Evolutionary conservation across 2,329 filamentous ascomycete species (phyloP).

Genomic region (Alternaria viburni): DNA sequence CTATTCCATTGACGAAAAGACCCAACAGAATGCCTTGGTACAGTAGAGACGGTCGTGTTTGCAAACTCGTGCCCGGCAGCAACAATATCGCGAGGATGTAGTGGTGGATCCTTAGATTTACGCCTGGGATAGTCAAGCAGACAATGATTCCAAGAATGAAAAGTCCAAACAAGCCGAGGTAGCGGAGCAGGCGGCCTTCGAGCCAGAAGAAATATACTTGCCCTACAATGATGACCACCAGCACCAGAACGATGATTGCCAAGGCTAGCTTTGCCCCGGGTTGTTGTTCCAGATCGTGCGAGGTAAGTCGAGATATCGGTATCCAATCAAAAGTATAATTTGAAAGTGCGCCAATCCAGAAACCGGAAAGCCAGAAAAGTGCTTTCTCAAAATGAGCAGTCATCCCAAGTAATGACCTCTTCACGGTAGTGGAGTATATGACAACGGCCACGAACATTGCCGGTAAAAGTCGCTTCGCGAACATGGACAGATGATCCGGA

Average conservation of each 20-base stretch:
- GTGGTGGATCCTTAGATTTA: conserved; percentile 88
- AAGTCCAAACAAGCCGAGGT: conserved; percentile 77
- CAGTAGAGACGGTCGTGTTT: conserved; percentile 43
- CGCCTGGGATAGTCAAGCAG: conserved; percentile 72
- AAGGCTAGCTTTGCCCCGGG: conserved; percentile 86
- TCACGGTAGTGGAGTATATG: conserved; percentile 82
- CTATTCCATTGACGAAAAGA: conserved; percentile 46
- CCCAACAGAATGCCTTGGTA: conserved; percentile 47
- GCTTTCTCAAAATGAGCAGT: conserved; percentile 87
- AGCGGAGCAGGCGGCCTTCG: conserved; percentile 78
- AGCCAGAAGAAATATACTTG: conserved; percentile 89
- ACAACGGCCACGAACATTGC: conserved; percentile 85
- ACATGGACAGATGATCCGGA: conserved; percentile 59
- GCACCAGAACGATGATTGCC: conserved; percentile 72
- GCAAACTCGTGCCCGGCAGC: conserved; percentile 44
- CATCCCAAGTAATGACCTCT: conserved; percentile 72
- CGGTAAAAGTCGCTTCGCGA: conserved; percentile 82
- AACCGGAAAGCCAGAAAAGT: conserved; percentile 83
- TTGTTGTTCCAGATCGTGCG: conserved; percentile 85
- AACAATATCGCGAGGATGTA: conserved; percentile 46
- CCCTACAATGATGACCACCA: conserved; percentile 69
- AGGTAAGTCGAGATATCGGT: conserved; percentile 85
- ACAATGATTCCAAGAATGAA: conserved; percentile 71
- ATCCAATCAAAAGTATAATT: conserved; percentile 96
- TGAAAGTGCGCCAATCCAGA: conserved; percentile 87